Evolutionary conservation across 306 rosid species (phyloP).

Genomic region (Spatholobus suberectus): DNA sequence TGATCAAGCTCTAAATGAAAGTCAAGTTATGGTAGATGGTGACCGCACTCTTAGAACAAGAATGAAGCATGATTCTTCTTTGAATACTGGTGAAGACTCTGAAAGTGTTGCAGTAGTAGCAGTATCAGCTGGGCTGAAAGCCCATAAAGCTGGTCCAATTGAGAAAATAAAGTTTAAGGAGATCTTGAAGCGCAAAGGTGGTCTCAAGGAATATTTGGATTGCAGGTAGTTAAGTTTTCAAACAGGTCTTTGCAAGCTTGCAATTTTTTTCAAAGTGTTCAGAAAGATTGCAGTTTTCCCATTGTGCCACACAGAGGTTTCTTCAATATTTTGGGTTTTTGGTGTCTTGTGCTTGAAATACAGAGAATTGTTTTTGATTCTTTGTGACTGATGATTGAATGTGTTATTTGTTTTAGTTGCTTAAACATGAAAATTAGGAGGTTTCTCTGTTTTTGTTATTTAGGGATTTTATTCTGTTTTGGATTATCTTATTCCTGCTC

Average conservation of each 20-base stretch:
- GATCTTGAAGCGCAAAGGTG: slow-evolving; percentile 92
- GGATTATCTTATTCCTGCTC: neutral
- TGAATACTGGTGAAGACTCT: slow-evolving; percentile 60
- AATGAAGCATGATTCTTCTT: slow-evolving; percentile 64
- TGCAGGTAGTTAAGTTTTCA: slow-evolving; percentile 71
- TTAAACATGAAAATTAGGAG: slow-evolving; percentile 23
- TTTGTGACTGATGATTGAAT: slow-evolving; percentile 28
- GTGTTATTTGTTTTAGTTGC: slow-evolving; percentile 24
- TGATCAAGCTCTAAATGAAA: slow-evolving; percentile 59
- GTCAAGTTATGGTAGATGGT: slow-evolving; percentile 51
- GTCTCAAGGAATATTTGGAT: slow-evolving; percentile 89
- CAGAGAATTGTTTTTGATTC: slow-evolving; percentile 1
- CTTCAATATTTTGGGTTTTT: slow-evolving; percentile 29
- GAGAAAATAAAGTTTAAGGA: slow-evolving; percentile 97
- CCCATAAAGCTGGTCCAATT: slow-evolving; percentile 80
- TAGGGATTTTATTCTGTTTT: slow-evolving; percentile 30
- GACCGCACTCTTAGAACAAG: slow-evolving; percentile 58
- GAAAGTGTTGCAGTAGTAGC: slow-evolving; percentile 91
- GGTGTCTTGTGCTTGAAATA: slow-evolving; percentile 3
- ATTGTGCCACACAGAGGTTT: slow-evolving; percentile 3
- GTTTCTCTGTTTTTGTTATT: neutral
- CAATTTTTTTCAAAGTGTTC: slow-evolving; percentile 40
- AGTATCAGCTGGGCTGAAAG: slow-evolving; percentile 93
- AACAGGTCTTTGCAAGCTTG: slow-evolving; percentile 37
- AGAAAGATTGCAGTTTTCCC: slow-evolving; percentile 14